Base-by-base conservation (phyloP, 108 stramenopile species). In the Stephanodiscus triporus region DNA sequence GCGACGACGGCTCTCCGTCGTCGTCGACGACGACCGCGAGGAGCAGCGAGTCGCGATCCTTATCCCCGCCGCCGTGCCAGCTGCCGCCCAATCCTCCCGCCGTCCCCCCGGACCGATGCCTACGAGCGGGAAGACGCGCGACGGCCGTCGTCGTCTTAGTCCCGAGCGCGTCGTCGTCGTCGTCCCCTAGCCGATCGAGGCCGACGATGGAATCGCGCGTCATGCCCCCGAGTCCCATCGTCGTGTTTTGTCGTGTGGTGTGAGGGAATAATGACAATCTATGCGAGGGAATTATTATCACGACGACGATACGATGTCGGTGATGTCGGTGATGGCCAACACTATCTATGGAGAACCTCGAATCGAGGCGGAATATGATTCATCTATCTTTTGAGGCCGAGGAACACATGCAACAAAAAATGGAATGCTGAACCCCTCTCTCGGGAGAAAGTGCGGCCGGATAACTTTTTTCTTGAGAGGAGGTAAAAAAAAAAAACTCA, bases 191-290 rank as follows among this genome's bases (percentile, higher is more conserved):
- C 11, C 22, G 37, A 63, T 63, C 27, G 55, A 73, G 72, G 32
- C 64, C 72, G 53, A 63, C 63, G 9, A 73, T 64, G 54, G 72
- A 73, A 56, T 73, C 72, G n/a, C 72, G 72, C 34, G 72, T 29
- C 9, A 73, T 58, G 23, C 72, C 72, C 36, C 72, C 72, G 26
- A 73, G 63, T 27, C 72, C 72, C 72, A 73, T 73, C 48, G 19
- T 59, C 34, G 16, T 16, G 4, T 27, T 26, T 11, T 5, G 40
- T 11, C 9, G 40, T 6, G 8, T 1, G 8, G 11, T 5, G 40
- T 9, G 9, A 11, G 11, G 8, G 40, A 11, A 40, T 40, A 9
- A 1, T 9, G 11, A 11, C 1, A 11, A 1, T 1, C 8, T 11
- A 9, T 40, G 9, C 40, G 9, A 40, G 4, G 9, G 9, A 34